phyloP scores from a whole-genome alignment of 805 yeast genomes.

The Candida fluviatilis region DNA sequence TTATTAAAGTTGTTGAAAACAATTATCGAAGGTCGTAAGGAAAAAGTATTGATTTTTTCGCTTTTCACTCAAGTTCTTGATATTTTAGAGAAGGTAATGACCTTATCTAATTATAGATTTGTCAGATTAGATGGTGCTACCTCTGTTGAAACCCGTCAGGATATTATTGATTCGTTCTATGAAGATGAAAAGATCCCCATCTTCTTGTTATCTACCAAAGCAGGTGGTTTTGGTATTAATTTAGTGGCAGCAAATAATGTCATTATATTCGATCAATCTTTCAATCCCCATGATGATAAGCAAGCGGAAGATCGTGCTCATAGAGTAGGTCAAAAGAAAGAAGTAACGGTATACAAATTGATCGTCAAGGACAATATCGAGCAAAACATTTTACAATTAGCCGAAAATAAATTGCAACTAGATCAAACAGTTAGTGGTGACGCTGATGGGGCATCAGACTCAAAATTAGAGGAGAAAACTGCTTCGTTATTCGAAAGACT shows the following conservation, averaged over 20 bases:
- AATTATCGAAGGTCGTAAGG: constrained; percentile 53
- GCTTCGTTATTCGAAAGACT: constrained; percentile 49
- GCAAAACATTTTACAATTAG: constrained; percentile 80
- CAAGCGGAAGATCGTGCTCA: constrained; percentile 99
- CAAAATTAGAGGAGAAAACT: constrained; percentile 48
- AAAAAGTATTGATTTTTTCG: constrained; percentile 78
- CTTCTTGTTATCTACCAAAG: constrained; percentile 86
- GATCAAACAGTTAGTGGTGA: constrained; percentile 57
- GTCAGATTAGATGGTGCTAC: constrained; percentile 92
- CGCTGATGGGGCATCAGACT: constrained; percentile 22
- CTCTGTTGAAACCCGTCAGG: constrained; percentile 88
- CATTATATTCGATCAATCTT: constrained; percentile 86
- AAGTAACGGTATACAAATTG: constrained; percentile 74
- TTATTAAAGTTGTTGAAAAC: constrained; percentile 55
- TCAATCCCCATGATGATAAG: constrained; percentile 97
- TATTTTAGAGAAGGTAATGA: constrained; percentile 73
- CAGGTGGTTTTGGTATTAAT: constrained; percentile 98
- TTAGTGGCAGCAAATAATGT: constrained; percentile 93
- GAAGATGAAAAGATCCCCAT: constrained; percentile 80
- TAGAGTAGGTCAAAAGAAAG: constrained; percentile 89
- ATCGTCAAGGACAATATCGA: constrained; percentile 77
- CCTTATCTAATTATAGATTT: constrained; percentile 61
- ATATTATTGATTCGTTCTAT: constrained; percentile 82
- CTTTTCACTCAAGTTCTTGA: constrained; percentile 91
- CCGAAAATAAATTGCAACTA: constrained; percentile 84